A percentile compares a stretch with the other conserved stretches of the same genome.
Evolutionary conservation across 768 basidiomycete genomes (phyloP).

Genomic region (Piloderma croceum): DNA sequence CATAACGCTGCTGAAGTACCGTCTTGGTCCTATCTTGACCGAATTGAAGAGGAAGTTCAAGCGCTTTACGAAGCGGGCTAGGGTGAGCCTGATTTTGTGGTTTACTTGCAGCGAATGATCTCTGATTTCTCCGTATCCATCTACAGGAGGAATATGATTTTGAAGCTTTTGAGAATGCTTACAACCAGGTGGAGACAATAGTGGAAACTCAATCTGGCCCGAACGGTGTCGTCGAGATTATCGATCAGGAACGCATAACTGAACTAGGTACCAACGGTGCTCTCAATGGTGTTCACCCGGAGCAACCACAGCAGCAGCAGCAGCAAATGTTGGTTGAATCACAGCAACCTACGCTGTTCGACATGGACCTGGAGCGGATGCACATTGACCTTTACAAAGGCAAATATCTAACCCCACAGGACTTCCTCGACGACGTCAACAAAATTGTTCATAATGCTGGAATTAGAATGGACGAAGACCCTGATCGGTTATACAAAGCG

Average conservation of each 20-base stretch:
- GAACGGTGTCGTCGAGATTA: constrained; percentile 41
- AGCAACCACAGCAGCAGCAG: constrained; percentile 7
- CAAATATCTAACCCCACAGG: constrained; percentile 80
- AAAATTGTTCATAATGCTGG: constrained; percentile 77
- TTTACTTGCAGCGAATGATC: constrained; percentile 1
- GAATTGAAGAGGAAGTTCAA: constrained; percentile 92
- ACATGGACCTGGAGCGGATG: constrained; percentile 92
- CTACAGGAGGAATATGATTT: constrained; percentile 72
- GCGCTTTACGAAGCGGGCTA: constrained; percentile 76
- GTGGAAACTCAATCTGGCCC: constrained; percentile 32
- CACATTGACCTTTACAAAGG: constrained; percentile 78
- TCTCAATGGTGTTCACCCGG: constrained; percentile 32
- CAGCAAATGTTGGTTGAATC: no score
- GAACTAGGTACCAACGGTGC: constrained; percentile 29
- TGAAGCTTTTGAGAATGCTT: constrained; percentile 28
- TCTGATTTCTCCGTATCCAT: constrained; percentile 8
- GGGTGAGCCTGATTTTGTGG: constrained; percentile 47
- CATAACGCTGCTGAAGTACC: constrained; percentile 77
- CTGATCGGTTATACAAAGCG: constrained; percentile 73
- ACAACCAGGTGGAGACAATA: constrained; percentile 27
- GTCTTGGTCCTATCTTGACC: constrained; percentile 83
- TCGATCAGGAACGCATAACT: constrained; percentile 32
- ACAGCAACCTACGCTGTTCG: constrained; percentile 52
- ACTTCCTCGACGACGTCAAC: constrained; percentile 79
- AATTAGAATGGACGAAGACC: constrained; percentile 53